These are phyloP conservation scores for Hawksworthiomyces lignivorus DNA, from an alignment of 2,329 filamentous ascomycete genomes.

Conservation along the genomic window DNA sequence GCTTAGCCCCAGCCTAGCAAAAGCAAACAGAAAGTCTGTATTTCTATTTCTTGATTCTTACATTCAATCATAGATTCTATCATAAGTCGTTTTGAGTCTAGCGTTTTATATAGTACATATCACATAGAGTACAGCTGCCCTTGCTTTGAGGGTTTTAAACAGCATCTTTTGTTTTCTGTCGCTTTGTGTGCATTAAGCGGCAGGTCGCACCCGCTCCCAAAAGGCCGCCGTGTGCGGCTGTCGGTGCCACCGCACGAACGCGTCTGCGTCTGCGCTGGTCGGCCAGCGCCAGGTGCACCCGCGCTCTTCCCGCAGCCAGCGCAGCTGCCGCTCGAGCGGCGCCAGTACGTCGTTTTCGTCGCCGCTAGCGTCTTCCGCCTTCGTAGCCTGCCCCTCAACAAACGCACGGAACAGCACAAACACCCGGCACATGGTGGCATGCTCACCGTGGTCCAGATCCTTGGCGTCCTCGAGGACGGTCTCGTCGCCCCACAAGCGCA, in stretches of 20 bases:
- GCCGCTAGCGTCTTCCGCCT: slow-evolving; percentile 13
- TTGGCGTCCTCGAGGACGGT: slow-evolving; percentile 28
- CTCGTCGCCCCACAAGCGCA: slow-evolving; percentile 34
- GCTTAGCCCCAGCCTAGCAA: too few relatives aligned
- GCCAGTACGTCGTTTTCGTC: slow-evolving; percentile 18
- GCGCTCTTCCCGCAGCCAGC: slow-evolving; percentile 18
- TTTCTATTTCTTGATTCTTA: too few relatives aligned
- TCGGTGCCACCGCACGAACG: slow-evolving; percentile 22
- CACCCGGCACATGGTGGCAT: slow-evolving; percentile 21
- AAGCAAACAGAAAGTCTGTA: too few relatives aligned
- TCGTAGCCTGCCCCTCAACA: slow-evolving; percentile 37
- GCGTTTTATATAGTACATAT: too few relatives aligned
- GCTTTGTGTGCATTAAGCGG: too few relatives aligned
- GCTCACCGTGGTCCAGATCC: slow-evolving; percentile 26
- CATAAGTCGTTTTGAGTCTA: too few relatives aligned
- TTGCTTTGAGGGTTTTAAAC: too few relatives aligned
- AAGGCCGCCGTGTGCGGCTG: slow-evolving; percentile 10
- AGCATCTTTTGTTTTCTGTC: too few relatives aligned
- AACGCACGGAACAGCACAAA: slow-evolving; percentile 37
- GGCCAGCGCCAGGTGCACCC: slow-evolving; percentile 30
- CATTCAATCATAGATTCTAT: too few relatives aligned
- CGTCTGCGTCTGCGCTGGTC: slow-evolving; percentile 21
- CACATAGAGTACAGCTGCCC: too few relatives aligned
- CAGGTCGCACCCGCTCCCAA: slow-evolving; percentile 14
- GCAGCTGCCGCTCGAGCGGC: slow-evolving; percentile 22